Conservation (phyloP, 2,329 filamentous ascomycete genomes). For the Aspergillus terreus region DNA sequence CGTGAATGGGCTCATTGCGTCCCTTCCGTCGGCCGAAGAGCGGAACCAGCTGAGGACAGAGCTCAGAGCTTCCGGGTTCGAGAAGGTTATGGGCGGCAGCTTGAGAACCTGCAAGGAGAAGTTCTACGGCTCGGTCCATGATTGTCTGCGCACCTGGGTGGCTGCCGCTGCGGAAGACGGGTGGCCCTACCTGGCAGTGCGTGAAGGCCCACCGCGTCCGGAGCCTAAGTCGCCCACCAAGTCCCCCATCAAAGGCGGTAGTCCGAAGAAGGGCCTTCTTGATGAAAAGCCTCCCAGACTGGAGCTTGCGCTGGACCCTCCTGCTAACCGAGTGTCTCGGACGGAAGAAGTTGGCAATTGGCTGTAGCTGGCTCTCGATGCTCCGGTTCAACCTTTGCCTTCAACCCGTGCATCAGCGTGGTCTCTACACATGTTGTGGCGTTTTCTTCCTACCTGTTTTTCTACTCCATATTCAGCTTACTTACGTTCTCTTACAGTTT, state of each 20-base stretch:
- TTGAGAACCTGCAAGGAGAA: slow-evolving; percentile 95
- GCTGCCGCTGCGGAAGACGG: slow-evolving; percentile 80
- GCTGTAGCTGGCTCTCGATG: slow-evolving; percentile 23
- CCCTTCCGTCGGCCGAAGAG: slow-evolving; percentile 63
- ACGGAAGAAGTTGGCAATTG: slow-evolving; percentile 33
- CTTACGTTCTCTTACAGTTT: slow-evolving; percentile 3
- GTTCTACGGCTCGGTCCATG: slow-evolving; percentile 90
- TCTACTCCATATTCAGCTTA: slow-evolving; percentile 7
- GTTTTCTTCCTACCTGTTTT: slow-evolving; percentile 10
- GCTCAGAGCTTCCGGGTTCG: slow-evolving; percentile 79
- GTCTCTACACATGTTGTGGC: background rate
- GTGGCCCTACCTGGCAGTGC: slow-evolving; percentile 79
- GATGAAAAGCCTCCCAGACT: slow-evolving; percentile 58
- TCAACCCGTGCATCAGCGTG: background rate
- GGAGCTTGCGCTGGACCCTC: slow-evolving; percentile 44
- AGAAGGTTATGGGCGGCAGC: slow-evolving; percentile 80
- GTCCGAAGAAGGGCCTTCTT: slow-evolving; percentile 42
- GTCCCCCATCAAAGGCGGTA: slow-evolving; percentile 46
- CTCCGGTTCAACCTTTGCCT: background rate
- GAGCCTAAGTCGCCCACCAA: slow-evolving; percentile 39
- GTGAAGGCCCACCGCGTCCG: slow-evolving; percentile 47
- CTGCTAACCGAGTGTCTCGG: slow-evolving; percentile 17
- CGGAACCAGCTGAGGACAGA: slow-evolving; percentile 77
- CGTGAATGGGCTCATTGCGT: slow-evolving; percentile 84
- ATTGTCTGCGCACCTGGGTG: slow-evolving; percentile 84